Evolutionary conservation across 83 land plant genomes (phyloP), one percentile per base, ranked within the genome.

Genomic region (Diphasiastrum complanatum): DNA sequence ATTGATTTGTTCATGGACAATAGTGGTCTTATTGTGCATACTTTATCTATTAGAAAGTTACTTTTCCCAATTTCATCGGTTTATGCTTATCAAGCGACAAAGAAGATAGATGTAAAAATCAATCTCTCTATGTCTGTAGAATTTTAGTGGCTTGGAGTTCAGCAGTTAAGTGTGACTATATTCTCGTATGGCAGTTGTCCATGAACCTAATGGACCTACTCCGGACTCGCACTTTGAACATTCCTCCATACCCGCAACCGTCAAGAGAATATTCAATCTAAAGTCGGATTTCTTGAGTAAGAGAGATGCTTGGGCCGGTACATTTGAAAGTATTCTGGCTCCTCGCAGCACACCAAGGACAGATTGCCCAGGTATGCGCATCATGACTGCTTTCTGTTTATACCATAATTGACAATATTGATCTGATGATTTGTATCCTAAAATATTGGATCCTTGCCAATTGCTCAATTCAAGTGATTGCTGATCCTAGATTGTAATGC

Each of bases 271-370:
- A 6, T 89, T 83, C 81, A 82, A 88, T 47, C 78, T 88, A 16
- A 23, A 58, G 1, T 84, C 84, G 1, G 46, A 68, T 45, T 87
- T 74, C 66, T 61, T 90, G 69, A 90, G 86, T 1, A 55, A 72
- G 19, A 70, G 92, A 65, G 97, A 86, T 67, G 86, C 82, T 5
- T 90, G 92, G 97, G 97, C 92, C 33, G 92, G 92, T 2, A 86
- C 97, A 1, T 86, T 90, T 33, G 92, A 90, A 64, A 40, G 55
- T 14, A 33, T 86, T 0, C 28, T 90, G 22, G 28, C 45, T 22
- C 54, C 66, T 18, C 49, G 73, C 12, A 69, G 71, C 4, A 55
- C 80, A 10, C 89, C 85, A 2, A 45, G 92, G 61, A 81, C 86
- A 1, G 92, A 90, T 37, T 81, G 89, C 51, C 97, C 89, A 68